Percentiles rank a stretch among this genome's conserved stretches.
Evolutionary conservation across 805 yeast genomes (phyloP).

Genomic region (Candida silvicultrix): DNA sequence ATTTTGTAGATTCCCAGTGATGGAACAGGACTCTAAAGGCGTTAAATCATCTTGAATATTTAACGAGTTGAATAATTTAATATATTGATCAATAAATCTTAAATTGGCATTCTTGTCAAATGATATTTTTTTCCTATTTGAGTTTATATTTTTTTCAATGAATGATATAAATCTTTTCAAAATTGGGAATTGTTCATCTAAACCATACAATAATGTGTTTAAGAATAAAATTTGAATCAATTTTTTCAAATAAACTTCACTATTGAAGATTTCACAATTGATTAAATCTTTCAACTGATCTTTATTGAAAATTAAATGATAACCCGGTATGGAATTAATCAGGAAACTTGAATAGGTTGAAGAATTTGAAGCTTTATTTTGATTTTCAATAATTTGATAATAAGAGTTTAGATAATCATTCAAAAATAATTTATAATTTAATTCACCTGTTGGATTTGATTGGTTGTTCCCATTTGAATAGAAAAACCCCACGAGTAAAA

Average conservation of each 20-base stretch:
- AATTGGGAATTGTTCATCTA: conserved; percentile 6
- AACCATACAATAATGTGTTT: conserved; percentile 13
- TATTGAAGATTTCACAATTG: conserved; percentile 19
- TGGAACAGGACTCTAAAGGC: not conserved
- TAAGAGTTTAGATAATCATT: conserved; percentile 18
- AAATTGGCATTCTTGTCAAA: conserved; percentile 16
- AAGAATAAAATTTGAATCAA: conserved; percentile 16
- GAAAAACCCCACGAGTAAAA: conserved; percentile 10
- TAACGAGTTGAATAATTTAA: conserved; percentile 4
- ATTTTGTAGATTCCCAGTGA: not conserved
- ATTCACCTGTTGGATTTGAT: not conserved
- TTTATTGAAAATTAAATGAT: conserved; percentile 14
- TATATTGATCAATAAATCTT: conserved; percentile 13
- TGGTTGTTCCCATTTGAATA: conserved; percentile 9
- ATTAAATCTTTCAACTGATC: conserved; percentile 14
- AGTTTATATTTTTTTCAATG: conserved; percentile 15
- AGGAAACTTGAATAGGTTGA: conserved; percentile 16
- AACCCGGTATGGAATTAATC: conserved; percentile 7
- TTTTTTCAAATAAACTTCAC: conserved; percentile 14
- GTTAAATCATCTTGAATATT: not conserved
- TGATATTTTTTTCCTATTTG: conserved; percentile 20
- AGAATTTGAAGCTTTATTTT: conserved; percentile 14
- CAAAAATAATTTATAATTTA: conserved; percentile 7
- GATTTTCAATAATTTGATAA: conserved; percentile 16
- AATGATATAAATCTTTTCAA: conserved; percentile 12